Conservation (phyloP, 257 asterid genomes). For the Ilex asprella region DNA sequence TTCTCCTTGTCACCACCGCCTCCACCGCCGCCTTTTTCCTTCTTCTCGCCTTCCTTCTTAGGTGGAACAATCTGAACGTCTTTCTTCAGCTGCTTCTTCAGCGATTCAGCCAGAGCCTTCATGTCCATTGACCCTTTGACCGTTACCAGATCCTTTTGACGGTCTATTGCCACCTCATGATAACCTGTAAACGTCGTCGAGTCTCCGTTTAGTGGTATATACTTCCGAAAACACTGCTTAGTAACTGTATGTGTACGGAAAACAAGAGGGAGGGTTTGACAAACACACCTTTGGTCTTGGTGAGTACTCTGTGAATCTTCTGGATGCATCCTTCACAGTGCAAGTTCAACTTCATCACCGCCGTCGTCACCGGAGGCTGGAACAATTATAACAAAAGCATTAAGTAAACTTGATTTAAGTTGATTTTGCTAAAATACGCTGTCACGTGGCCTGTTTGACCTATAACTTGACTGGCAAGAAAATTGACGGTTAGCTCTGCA, state of each 20-base stretch:
- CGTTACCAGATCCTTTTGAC: conserved; percentile 53
- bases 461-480: too few species aligned
- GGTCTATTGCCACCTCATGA: conserved; percentile 50
- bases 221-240: neutral
- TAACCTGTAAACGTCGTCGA: conserved; percentile 37
- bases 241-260: neutral
- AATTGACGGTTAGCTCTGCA: too few species aligned
- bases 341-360: conserved; percentile 47
- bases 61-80: conserved; percentile 55
- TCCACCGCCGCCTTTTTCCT: conserved; percentile 24
- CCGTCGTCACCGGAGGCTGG: conserved; percentile 59
- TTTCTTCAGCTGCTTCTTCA: conserved; percentile 57
- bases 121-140: conserved; percentile 82
- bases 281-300: conserved; percentile 53
- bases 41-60: conserved; percentile 46
- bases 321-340: conserved; percentile 86
- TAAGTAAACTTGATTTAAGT: neutral
- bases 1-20: conserved; percentile 10
- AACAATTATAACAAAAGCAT: neutral
- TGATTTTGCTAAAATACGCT: too few species aligned
- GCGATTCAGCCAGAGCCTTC: conserved; percentile 48
- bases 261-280: neutral
- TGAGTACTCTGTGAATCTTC: conserved; percentile 45
- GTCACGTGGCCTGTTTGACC: too few species aligned
- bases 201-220: conserved; percentile 4